Evolutionary conservation across 768 basidiomycete genomes (phyloP).

Genomic region (Leccinum subtestaceum): DNA sequence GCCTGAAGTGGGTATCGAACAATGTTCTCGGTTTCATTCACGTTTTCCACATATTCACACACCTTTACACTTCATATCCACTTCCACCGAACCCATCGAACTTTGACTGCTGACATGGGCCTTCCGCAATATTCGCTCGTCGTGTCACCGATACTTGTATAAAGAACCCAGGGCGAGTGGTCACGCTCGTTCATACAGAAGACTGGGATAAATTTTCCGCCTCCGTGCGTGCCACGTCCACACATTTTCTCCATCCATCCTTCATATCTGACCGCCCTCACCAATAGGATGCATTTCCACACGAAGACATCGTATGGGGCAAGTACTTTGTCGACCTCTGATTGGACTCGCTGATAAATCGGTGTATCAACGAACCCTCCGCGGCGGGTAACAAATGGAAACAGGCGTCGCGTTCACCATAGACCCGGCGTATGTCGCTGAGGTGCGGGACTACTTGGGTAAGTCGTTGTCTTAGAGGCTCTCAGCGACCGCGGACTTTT

Average conservation of each 20-base stretch:
- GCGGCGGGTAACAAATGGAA: background rate
- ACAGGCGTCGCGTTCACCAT: conserved; percentile 87
- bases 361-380: background rate
- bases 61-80: background rate
- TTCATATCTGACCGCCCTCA: background rate
- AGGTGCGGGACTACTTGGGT: conserved; percentile 87
- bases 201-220: conserved; percentile 80
- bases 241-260: background rate
- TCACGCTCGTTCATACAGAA: conserved; percentile 83
- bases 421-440: conserved; percentile 67
- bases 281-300: conserved; percentile 30
- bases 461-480: conserved; percentile 12
- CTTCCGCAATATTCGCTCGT: background rate
- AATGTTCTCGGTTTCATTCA: background rate
- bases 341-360: background rate
- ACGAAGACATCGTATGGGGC: conserved; percentile 62
- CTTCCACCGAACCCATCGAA: background rate
- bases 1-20: conserved; percentile 54
- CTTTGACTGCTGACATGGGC: background rate
- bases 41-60: background rate
- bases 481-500: background rate
- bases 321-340: conserved; percentile 20
- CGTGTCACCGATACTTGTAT: background rate
- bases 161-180: conserved; percentile 83
- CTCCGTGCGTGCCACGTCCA: conserved; percentile 43